Evolutionary conservation across 495 filamentous ascomycete genomes (phyloP).

Genomic region (Neurospora cerealis): DNA sequence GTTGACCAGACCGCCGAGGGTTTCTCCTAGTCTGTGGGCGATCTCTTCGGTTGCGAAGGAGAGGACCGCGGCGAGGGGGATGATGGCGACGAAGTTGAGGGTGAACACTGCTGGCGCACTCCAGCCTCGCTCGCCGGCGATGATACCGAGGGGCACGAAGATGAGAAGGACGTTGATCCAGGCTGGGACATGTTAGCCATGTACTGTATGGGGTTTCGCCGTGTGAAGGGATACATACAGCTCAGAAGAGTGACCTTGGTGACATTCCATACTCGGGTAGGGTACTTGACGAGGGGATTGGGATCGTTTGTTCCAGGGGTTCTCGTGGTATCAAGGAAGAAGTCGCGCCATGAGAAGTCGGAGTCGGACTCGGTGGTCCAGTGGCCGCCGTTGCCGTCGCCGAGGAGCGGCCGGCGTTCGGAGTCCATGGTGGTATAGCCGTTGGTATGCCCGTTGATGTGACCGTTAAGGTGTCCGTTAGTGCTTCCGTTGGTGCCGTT

Average conservation of each 20-base stretch:
- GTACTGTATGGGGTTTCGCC: neutral
- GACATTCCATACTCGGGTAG: constrained; percentile 41
- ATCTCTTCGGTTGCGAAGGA: constrained; percentile 96
- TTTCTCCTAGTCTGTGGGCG: constrained; percentile 72
- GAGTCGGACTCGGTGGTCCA: neutral
- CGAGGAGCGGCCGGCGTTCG: neutral
- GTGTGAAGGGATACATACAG: constrained; percentile 29
- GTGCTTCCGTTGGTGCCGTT: neutral
- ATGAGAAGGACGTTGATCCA: constrained; percentile 82
- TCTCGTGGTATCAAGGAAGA: constrained; percentile 33
- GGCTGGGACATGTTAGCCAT: constrained; percentile 26
- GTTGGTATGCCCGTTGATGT: neutral
- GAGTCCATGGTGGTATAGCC: neutral
- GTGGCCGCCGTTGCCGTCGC: neutral
- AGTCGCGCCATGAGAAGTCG: constrained; percentile 17
- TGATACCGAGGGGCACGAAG: constrained; percentile 83
- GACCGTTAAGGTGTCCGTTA: neutral
- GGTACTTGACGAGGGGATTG: constrained; percentile 47
- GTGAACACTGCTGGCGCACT: constrained; percentile 68
- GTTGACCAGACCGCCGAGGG: constrained; percentile 86
- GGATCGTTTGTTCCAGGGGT: constrained; percentile 39
- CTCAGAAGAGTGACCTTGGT: constrained; percentile 44
- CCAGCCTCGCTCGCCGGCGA: constrained; percentile 64
- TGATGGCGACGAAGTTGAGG: constrained; percentile 92
- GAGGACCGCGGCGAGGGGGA: constrained; percentile 83